Base-by-base conservation (phyloP, 139 green algal species). In the Chlamydomonas eustigma region DNA sequence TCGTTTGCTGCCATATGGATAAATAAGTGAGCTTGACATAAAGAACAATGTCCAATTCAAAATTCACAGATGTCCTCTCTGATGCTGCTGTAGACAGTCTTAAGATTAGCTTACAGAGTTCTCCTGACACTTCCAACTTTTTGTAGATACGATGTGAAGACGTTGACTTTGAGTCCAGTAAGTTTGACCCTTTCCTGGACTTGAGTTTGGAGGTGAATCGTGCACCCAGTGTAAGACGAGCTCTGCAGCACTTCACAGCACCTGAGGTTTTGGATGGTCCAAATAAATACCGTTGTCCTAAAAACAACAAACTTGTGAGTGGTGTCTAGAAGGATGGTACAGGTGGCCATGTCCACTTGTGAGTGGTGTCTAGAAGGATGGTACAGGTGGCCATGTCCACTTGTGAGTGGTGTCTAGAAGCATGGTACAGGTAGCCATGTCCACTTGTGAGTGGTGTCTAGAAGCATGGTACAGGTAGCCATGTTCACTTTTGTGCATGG, bases 141-240 rank as follows among this genome's bases (percentile, higher is more conserved):
- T 12, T 81, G 51, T 84, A 96, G 91, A 89, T 98, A 28, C 88
- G 91, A 73, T 98, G 94, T 78, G 81, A 85, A 4, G 83, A 87
- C 51, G 97, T 95, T 72, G 80, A 87, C 4, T 94, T 94, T 70
- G 82, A 90, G 52, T 92, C 80, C 51, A 90, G 88, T 83, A 97
- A 87, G 4, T 94, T 88, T 64, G 95, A 99, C 50, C 86, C 91
- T 22, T 98, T 97, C 78, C 80, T 99, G 73, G 92, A 98, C 86
- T 74, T 99, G 18, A 88, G 65, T 30, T 82, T 99, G 64, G 95
- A 98, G 74, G 90, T 98, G 51, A 70, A 70, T 18, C 87, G 86
- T 30, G 90, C 90, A 0, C 37, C 64, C 39, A 84, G 28, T n/a
- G 64, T 97, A 25, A 37, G 64, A 22, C 77, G 83, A n/a, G 90